These are phyloP conservation scores for Starmerella floris DNA, from an alignment of 805 yeast species.

Conservation along the genomic window DNA sequence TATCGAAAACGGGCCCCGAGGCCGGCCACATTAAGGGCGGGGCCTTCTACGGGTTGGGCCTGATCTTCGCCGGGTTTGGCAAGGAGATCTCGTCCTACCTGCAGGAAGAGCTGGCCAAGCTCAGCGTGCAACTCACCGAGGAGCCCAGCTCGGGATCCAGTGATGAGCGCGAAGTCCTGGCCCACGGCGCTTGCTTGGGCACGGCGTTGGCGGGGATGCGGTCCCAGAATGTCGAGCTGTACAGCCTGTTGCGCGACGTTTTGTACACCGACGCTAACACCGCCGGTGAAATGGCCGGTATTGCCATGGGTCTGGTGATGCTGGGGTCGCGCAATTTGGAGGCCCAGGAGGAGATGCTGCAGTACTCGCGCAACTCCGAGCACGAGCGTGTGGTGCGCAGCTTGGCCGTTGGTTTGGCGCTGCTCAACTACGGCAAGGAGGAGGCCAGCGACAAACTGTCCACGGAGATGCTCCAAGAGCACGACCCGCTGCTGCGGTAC, in stretches of 20 bases:
- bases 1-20: slow-evolving; percentile 58
- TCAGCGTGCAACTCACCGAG: slow-evolving; percentile 23
- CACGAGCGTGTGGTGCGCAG: slow-evolving; percentile 93
- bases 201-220: slow-evolving; percentile 97
- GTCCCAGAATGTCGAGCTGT: slow-evolving; percentile 55
- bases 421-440: slow-evolving; percentile 75
- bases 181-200: slow-evolving; percentile 94
- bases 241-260: slow-evolving; percentile 71
- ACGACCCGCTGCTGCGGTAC: slow-evolving; percentile 74
- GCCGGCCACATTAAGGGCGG: slow-evolving; percentile 93
- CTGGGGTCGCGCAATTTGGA: slow-evolving; percentile 70
- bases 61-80: slow-evolving; percentile 93
- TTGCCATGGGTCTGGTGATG: slow-evolving; percentile 92
- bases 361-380: slow-evolving; percentile 87
- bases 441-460: slow-evolving; percentile 62
- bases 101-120: slow-evolving; percentile 45
- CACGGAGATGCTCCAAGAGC: slow-evolving; percentile 52
- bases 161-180: slow-evolving; percentile 64
- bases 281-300: slow-evolving; percentile 92
- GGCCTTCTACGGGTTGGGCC: slow-evolving; percentile 80
- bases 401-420: slow-evolving; percentile 77
- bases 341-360: slow-evolving; percentile 65
- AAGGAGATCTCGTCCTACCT: slow-evolving; percentile 64
- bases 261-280: slow-evolving; percentile 82
- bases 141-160: slow-evolving; percentile 22